Evolutionary conservation across 345 rosid genomes (phyloP), one percentile per base, ranked within the genome.

Genomic region (Eucalyptus camaldulensis): DNA sequence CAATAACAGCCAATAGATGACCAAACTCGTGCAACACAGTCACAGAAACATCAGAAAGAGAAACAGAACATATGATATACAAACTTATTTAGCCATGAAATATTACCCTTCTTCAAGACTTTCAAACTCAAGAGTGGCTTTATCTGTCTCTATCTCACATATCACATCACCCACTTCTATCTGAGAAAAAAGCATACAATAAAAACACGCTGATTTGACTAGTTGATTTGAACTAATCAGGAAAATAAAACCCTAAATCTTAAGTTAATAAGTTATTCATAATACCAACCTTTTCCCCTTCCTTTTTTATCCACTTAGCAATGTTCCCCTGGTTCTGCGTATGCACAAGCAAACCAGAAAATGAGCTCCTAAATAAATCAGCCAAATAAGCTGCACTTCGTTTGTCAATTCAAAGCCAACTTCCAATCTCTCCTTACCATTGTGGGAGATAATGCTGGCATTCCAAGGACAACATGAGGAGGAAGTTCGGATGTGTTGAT

Each of bases 401-500:
- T 54, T 54, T 89, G 44, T 37, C 33, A 87, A 27, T 87, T 90
- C 86, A 90, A 87, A 87, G 88, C 89, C 40, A 72, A 27, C 85
- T 88, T 72, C 89, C 62, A 88, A 40, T 43, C 76, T 86, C 89
- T 89, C 33, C 91, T 90, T 91, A 96, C 99, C 99, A 97, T 97
- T 89, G 99, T 97, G 62, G 99, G 99, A 89, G 99, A 97, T 88
- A 97, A 95, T 88, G 99, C 99, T 87, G 99, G 99, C 99, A 97
- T 97, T 91, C 88, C 98, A 90, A 97, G 90, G 92, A 97, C 93
- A 90, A 94, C 86, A 53, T 95, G 99, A 88, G 99, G 98, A n/a
- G 99, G 99, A 88, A 96, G 97, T 88, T 94, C 93, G 13, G 95
- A 94, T 50, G 92, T 69, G 87, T 91, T 88, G 17, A 92, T 90